A percentile compares a stretch with the other conserved stretches of the same genome.
phyloP scores from a whole-genome alignment of 148 eudicot genomes.

The Salicornia ramosissima region DNA sequence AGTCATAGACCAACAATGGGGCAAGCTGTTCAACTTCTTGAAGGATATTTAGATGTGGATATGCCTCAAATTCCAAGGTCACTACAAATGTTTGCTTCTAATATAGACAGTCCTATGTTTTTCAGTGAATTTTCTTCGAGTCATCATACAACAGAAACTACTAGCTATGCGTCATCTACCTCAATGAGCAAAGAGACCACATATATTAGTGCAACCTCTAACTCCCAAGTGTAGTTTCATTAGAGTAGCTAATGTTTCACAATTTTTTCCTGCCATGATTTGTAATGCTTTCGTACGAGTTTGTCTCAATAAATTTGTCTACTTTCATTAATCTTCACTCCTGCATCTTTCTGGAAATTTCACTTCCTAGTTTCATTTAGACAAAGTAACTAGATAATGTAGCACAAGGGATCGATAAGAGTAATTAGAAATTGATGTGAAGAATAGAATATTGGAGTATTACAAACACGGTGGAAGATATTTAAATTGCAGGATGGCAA shows the following conservation, averaged over 20 bases:
- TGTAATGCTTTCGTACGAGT: not conserved
- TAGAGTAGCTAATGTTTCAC: not conserved
- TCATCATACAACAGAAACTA: conserved; percentile 12
- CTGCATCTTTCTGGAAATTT: too few species aligned
- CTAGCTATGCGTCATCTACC: conserved; percentile 1
- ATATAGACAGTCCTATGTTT: conserved; percentile 39
- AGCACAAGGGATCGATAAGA: too few species aligned
- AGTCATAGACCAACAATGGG: conserved; percentile 59
- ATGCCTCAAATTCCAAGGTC: conserved; percentile 20
- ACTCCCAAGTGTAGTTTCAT: not conserved
- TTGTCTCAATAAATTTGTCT: not conserved
- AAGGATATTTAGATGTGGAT: conserved; percentile 30
- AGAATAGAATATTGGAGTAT: too few species aligned
- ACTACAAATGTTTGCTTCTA: not conserved
- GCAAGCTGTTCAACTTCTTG: conserved; percentile 64
- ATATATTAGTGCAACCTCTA: not conserved
- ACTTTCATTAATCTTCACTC: too few species aligned
- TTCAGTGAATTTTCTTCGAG: conserved; percentile 49
- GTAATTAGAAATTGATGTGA: too few species aligned
- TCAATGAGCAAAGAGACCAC: not conserved
- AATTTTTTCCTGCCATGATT: not conserved
- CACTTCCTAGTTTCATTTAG: too few species aligned
- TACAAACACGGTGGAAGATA: too few species aligned
- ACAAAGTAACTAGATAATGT: too few species aligned
- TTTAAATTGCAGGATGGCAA: too few species aligned